Base-by-base conservation (phyloP, 2,329 filamentous ascomycete species). In the Aspergillus tanneri region DNA sequence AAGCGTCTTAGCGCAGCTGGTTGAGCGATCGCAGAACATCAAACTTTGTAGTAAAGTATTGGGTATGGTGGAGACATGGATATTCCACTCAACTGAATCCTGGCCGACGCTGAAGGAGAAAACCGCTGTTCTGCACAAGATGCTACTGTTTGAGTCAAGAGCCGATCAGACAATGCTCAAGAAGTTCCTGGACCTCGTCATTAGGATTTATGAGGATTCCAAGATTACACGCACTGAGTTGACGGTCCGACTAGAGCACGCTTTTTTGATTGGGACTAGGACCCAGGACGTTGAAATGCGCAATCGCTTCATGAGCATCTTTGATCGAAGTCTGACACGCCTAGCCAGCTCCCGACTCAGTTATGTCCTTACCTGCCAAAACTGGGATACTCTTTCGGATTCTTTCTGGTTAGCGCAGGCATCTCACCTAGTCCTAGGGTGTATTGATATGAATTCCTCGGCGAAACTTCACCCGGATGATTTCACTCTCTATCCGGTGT, bases 21-120 rank as follows among this genome's bases (percentile, higher is more conserved):
- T 99, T 3, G 93, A 99, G 69, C 93, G 96, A 65, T 97, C 93
- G 1, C 82, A 88, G 69, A 93, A 92, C 63, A 86, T 86, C 49
- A 80, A 83, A 16, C 80, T 99, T 6, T 97, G 93, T 69, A 86
- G 89, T 62, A 96, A 96, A 73, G 91, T 99, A 46, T 75, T 99
- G 22, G 84, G 86, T 42, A 92, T 99, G 82, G 92, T 96, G 3
- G 92, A 97, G 66, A 82, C 80, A 24, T 99, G 95, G 95, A 88
- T 99, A 5, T 99, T 99, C 76, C 83, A 90, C 56, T 93, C 90
- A 0, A 91, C 90, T 49, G 93, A 96, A 55, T 93, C 90, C 2
- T 96, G 93, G 80, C 93, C 93, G 0, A 99, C 93, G 0, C 79
- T 99, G 1, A 99, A 99, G 69, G 95, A 99, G 72, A 99, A 99